A percentile compares a stretch with the other conserved stretches of the same genome.
phyloP scores from a whole-genome alignment of 192 early-diverging fungal species.

The Thamnidium elegans region DNA sequence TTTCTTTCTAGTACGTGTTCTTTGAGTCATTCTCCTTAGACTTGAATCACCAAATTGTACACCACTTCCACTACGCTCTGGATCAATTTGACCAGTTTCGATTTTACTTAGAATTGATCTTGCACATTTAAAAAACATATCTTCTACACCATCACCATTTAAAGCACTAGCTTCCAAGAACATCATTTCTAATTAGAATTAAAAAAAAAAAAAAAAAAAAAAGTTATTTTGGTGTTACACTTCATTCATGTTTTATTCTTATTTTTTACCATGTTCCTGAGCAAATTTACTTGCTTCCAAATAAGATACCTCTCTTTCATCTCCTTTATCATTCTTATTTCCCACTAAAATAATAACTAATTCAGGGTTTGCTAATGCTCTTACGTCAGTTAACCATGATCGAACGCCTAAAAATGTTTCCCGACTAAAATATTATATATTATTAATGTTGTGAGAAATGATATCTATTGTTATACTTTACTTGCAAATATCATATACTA shows the following conservation, averaged over 20 bases:
- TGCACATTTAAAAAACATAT: conserved; percentile 53
- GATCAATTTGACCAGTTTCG: conserved; percentile 56
- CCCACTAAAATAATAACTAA: conserved; percentile 71
- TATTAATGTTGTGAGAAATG: not conserved
- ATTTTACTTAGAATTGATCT: conserved; percentile 52
- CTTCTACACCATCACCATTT: conserved; percentile 57
- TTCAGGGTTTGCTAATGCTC: conserved; percentile 62
- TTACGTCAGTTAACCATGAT: conserved; percentile 66
- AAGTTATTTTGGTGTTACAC: conserved; percentile 7
- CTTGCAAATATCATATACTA: conserved; percentile 82
- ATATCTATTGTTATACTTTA: conserved; percentile 20
- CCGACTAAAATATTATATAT: conserved; percentile 36
- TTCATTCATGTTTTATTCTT: not conserved
- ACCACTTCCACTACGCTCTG: conserved; percentile 49
- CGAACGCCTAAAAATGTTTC: conserved; percentile 59
- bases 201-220: no score
- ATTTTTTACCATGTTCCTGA: conserved; percentile 41
- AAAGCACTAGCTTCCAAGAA: conserved; percentile 58
- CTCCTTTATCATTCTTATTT: conserved; percentile 60
- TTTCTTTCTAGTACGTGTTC: conserved; percentile 42
- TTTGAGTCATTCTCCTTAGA: conserved; percentile 49
- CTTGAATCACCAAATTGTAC: conserved; percentile 55
- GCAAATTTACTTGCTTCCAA: conserved; percentile 53
- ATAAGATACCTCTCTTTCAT: conserved; percentile 50
- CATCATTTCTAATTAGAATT: conserved; percentile 46